Evolutionary conservation across 2,329 filamentous ascomycete species (phyloP).

Genomic region (Microsporum ferrugineum): DNA sequence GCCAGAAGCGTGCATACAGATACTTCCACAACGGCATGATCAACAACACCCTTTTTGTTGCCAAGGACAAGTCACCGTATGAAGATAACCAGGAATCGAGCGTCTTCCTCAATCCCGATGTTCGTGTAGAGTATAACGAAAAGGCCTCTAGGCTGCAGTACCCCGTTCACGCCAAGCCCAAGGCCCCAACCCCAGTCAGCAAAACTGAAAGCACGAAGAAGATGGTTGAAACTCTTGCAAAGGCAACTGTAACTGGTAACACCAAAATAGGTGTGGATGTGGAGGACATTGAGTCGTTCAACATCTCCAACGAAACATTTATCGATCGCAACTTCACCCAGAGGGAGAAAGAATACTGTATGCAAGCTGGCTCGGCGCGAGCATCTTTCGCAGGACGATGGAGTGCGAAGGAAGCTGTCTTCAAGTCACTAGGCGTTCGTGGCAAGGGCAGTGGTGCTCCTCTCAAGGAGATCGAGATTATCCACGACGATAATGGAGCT

Average conservation of each 20-base stretch:
- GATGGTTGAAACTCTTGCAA: constrained; percentile 66
- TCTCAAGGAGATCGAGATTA: constrained; percentile 89
- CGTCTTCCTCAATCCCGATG: constrained; percentile 88
- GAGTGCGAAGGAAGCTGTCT: constrained; percentile 96
- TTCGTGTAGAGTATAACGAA: constrained; percentile 73
- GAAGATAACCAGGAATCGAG: constrained; percentile 72
- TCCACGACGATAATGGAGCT: constrained; percentile 66
- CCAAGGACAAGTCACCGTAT: constrained; percentile 86
- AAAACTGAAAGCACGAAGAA: constrained; percentile 55
- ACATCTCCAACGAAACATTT: constrained; percentile 89
- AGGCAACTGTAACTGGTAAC: constrained; percentile 48
- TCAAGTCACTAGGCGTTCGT: constrained; percentile 84
- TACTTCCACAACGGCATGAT: constrained; percentile 98
- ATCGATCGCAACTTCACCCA: constrained; percentile 87
- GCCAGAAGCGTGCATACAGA: constrained; percentile 97
- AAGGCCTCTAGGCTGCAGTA: constrained; percentile 72
- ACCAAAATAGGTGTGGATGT: constrained; percentile 90
- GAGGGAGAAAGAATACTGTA: constrained; percentile 77
- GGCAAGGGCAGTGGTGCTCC: constrained; percentile 81
- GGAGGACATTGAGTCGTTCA: constrained; percentile 75
- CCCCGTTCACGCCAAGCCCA: constrained; percentile 57
- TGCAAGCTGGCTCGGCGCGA: constrained; percentile 63
- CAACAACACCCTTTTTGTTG: constrained; percentile 95
- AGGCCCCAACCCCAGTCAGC: constrained; percentile 36
- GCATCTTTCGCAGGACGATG: constrained; percentile 90